These are phyloP conservation scores for Leccinum incarnatum DNA, from an alignment of 768 basidiomycete genomes.

Conservation along the genomic window DNA sequence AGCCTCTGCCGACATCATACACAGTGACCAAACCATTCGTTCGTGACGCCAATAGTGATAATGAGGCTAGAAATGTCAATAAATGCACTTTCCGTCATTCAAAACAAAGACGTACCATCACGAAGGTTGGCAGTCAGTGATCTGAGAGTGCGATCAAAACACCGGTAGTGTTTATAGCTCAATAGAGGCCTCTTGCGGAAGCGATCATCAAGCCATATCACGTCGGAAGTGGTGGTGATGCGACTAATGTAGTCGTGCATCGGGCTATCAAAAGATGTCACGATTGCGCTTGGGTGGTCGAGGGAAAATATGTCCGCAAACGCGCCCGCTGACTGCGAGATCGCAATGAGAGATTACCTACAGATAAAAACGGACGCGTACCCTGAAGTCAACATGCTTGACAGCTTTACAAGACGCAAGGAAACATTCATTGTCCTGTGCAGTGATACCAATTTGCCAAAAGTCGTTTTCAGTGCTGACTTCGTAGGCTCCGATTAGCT, in stretches of 20 bases:
- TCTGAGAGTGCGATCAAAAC: slow-evolving; percentile 56
- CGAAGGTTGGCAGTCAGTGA: slow-evolving; percentile 37
- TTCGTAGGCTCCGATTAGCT: slow-evolving; percentile 14
- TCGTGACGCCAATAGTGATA: slow-evolving; percentile 59
- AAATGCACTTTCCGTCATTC: background rate
- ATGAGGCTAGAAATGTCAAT: slow-evolving; percentile 35
- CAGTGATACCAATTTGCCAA: slow-evolving; percentile 49
- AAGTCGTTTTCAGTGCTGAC: slow-evolving; percentile 34
- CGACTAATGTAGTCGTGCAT: slow-evolving; percentile 45
- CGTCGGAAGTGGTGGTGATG: slow-evolving; percentile 56
- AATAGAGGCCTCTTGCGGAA: slow-evolving; percentile 56
- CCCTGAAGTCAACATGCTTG: slow-evolving; percentile 54
- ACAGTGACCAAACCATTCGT: slow-evolving; percentile 57
- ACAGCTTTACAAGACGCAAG: slow-evolving; percentile 47
- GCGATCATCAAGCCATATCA: slow-evolving; percentile 72
- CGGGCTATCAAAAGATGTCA: slow-evolving; percentile 55
- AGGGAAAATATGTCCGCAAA: slow-evolving; percentile 36
- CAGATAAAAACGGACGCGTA: slow-evolving; percentile 29
- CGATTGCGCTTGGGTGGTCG: slow-evolving; percentile 32
- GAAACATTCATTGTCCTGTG: slow-evolving; percentile 38
- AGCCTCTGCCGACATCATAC: slow-evolving; percentile 54
- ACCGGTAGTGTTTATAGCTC: slow-evolving; percentile 57
- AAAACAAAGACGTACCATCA: slow-evolving; percentile 27
- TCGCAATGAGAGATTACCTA: slow-evolving; percentile 6
- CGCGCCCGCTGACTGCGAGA: slow-evolving; percentile 30